Conservation (phyloP, 2,329 filamentous ascomycete genomes). For the Nannizziopsis arthrosporioides region DNA sequence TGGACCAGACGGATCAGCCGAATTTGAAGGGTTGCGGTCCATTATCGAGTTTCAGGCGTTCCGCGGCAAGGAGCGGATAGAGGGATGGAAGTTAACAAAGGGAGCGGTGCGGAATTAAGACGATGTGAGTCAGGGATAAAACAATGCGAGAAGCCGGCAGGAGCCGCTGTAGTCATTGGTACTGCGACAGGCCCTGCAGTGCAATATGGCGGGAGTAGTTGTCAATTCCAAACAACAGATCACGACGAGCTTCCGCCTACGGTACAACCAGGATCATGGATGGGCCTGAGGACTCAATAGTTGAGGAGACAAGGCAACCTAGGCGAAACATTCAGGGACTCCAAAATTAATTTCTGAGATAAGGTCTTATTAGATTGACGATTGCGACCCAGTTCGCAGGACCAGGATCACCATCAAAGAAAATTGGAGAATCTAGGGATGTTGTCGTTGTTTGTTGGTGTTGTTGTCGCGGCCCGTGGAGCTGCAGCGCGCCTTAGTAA, state of each 20-base stretch:
- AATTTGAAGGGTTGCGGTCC: conserved; percentile 1
- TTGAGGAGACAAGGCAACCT: background rate
- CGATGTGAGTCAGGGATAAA: background rate
- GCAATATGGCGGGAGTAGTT: no score
- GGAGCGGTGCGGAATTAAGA: background rate
- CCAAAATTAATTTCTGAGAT: conserved; percentile 4
- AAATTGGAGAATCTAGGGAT: no score
- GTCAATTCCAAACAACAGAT: no score
- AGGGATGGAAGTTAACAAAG: background rate
- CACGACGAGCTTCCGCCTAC: background rate
- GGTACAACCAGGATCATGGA: background rate
- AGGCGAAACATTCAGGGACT: conserved; percentile 3
- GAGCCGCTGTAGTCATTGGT: conserved; percentile 1
- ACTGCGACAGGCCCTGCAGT: background rate
- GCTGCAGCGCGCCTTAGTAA: no score
- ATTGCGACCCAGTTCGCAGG: background rate
- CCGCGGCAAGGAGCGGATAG: background rate
- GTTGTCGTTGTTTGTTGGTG: no score
- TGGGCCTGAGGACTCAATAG: background rate
- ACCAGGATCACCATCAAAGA: conserved; percentile 3
- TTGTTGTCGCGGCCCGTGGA: no score
- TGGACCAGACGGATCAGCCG: background rate
- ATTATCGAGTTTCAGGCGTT: background rate
- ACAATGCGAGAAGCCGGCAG: background rate
- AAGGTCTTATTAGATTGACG: conserved; percentile 3